phyloP scores from a whole-genome alignment of 129 eudicot species.

The Scalesia atractyloides region DNA sequence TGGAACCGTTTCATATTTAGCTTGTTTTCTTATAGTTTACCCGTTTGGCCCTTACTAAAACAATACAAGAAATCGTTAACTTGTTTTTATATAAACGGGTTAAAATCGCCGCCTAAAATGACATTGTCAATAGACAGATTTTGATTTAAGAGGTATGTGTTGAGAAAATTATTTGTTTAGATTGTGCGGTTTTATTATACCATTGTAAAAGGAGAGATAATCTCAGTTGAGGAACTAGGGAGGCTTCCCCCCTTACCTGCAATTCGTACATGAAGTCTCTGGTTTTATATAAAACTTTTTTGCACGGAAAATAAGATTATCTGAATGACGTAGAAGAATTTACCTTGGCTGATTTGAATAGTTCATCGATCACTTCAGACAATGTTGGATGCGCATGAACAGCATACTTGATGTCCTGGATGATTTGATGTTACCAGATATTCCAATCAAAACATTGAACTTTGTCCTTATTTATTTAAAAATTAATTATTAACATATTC shows the following conservation, averaged over 20 bases:
- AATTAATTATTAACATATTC: background rate
- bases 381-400: slow-evolving; percentile 98
- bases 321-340: background rate
- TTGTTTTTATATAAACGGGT: background rate
- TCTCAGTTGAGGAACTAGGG: slow-evolving; percentile 59
- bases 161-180: slow-evolving; percentile 11
- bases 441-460: background rate
- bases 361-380: slow-evolving; percentile 93
- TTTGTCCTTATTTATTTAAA: background rate
- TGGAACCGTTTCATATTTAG: background rate
- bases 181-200: slow-evolving; percentile 44
- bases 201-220: slow-evolving; percentile 59
- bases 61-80: background rate
- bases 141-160: slow-evolving; percentile 1
- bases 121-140: background rate
- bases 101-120: background rate
- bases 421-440: background rate
- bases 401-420: slow-evolving; percentile 86
- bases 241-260: slow-evolving; percentile 66
- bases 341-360: slow-evolving; percentile 96
- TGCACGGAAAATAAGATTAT: background rate
- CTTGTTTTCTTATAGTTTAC: background rate
- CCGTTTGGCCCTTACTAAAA: background rate
- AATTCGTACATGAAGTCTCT: slow-evolving; percentile 40
- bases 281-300: too few relatives aligned